phyloP scores from a whole-genome alignment of 1,284 basidiomycete species.

The Agroathelia rolfsii region DNA sequence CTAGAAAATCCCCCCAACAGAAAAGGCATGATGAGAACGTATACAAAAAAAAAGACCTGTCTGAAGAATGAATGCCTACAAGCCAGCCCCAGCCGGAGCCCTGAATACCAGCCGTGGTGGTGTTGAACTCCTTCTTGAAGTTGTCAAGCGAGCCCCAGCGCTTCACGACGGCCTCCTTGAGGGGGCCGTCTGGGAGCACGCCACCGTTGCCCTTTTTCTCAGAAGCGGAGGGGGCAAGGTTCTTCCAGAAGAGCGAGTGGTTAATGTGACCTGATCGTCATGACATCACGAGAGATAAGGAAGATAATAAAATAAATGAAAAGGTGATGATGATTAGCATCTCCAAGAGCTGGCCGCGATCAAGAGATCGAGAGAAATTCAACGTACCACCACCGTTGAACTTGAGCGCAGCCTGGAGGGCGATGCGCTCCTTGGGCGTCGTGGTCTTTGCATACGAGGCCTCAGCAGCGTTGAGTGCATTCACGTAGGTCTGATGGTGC shows the following conservation, averaged over 20 bases:
- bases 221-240: conserved; percentile 54
- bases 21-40: conserved; percentile 3
- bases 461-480: conserved; percentile 69
- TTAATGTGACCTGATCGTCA: conserved; percentile 64
- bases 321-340: conserved; percentile 8
- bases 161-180: conserved; percentile 60
- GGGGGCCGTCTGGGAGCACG: conserved; percentile 48
- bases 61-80: conserved; percentile 31
- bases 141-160: conserved; percentile 66
- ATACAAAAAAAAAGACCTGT: conserved; percentile 2
- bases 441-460: conserved; percentile 52
- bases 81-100: conserved; percentile 95
- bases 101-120: conserved; percentile 75
- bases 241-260: conserved; percentile 93
- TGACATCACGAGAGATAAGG: conserved; percentile 7
- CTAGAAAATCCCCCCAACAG: no score
- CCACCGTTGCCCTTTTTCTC: conserved; percentile 48
- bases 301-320: conserved; percentile 15
- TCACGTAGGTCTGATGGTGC: conserved; percentile 81
- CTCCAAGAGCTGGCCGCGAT: conserved; percentile 1
- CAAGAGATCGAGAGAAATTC: conserved; percentile 1
- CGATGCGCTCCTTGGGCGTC: conserved; percentile 71
- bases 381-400: conserved; percentile 56
- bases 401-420: conserved; percentile 63
- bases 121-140: conserved; percentile 61